Base-by-base conservation (phyloP, 306 rosid genomes). In the Malus asiatica region DNA sequence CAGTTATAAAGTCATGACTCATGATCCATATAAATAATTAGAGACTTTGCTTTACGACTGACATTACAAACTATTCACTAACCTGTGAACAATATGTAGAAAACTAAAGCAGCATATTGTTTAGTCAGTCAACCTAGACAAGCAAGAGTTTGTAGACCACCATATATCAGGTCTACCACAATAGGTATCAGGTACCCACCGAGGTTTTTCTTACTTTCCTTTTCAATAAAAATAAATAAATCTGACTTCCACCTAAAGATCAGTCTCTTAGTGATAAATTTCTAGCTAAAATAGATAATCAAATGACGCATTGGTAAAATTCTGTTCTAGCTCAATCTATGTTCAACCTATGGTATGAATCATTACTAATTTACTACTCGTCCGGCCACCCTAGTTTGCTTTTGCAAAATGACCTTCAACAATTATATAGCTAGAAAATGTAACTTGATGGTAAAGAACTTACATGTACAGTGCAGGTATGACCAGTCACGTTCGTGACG, bases 401-500 rank as follows among this genome's bases (percentile, higher is more conserved):
- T 72, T 78, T 64, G 73, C 71, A 66, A 71, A 73, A 60, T 60
- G 66, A 61, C 14, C 48, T 35, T 66, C 70, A 64, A 76, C 78
- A 58, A 68, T 12, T 20, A 53, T 44, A 23, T 20, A 53, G 44
- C 13, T 29, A 6, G 29, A 72, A 70, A 44, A 13, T 42, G 52
- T 15, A 30, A 40, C 58, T 73, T 48, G 46, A 30, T 66, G 78
- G 73, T 29, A 70, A 25, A 53, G 79, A 74, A 76, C 98, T 82
- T 95, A 95, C 97, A 77, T 95, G 90, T 72, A 95, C 86, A 14
- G 89, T 83, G 89, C 96, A 90, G 75, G 99, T 95, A 78, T 92
- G 97, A 78, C 99, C 99, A 15, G 99, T 92, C 82, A 85, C 99
- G 78, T 95, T 95, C 77, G 95, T 92, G 66, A 95, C 99, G 60